Conservation (phyloP, 768 basidiomycete species). For the Multifurca ochricompacta region DNA sequence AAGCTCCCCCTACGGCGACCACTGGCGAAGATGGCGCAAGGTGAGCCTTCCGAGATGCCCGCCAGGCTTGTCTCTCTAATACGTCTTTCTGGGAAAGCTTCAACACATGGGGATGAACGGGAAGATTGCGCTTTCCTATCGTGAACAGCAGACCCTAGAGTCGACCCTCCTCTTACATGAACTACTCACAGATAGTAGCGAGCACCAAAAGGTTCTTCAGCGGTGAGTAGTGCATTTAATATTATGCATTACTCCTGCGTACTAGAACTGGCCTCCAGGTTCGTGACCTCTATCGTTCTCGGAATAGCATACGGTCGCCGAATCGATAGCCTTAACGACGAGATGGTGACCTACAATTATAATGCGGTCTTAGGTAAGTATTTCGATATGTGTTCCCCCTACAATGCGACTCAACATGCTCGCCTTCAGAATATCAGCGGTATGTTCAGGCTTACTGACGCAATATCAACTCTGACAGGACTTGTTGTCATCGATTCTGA, state of each 20-base stretch:
- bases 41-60: background rate
- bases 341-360: constrained; percentile 3
- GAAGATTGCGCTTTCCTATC: background rate
- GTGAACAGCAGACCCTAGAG: constrained; percentile 14
- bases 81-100: background rate
- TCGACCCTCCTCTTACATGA: constrained; percentile 9
- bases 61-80: background rate
- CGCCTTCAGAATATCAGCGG: background rate
- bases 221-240: background rate
- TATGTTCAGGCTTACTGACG: background rate
- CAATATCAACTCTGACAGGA: background rate
- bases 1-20: constrained; percentile 1
- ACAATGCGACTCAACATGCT: background rate
- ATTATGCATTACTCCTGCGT: background rate
- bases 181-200: background rate
- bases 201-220: background rate
- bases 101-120: constrained; percentile 12
- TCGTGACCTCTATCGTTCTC: constrained; percentile 8
- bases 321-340: constrained; percentile 2
- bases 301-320: constrained; percentile 7
- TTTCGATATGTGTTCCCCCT: background rate
- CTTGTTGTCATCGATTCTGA: background rate
- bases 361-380: background rate
- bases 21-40: constrained; percentile 15
- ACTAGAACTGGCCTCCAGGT: background rate